Base-by-base conservation (phyloP, 2,329 filamentous ascomycete species). In the Cladobotryum mycophilum region DNA sequence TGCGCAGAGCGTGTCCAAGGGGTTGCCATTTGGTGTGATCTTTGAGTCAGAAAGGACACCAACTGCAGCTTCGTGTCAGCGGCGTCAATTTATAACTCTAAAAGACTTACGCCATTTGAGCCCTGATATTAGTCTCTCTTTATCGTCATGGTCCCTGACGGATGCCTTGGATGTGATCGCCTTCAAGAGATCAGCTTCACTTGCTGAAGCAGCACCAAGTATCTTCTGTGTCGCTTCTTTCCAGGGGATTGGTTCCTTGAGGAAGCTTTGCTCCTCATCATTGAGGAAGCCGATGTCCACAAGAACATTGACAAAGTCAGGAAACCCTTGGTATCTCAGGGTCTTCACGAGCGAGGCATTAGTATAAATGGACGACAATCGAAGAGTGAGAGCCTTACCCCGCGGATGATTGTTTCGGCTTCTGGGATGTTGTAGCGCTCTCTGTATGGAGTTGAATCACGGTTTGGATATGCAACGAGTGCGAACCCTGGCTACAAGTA, bases 371-470 rank as follows among this genome's bases (percentile, higher is more conserved):
- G n/a, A n/a, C n/a, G n/a, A n/a, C n/a, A n/a, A 97, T 58, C 92
- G 79, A 35, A 96, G 80, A 30, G 90, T 95, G 34, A n/a, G n/a
- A n/a, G n/a, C n/a, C n/a, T n/a, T n/a, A n/a, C n/a, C n/a, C 47
- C 47, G 47, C 89, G 81, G 67, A 96, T 76, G 62, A 96, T 82
- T 47, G 88, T 96, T 70, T 95, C 87, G 13, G 89, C 89, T 75
- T 97, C 92, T 47, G 91, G 90, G 64, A 96, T 96, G 70, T 82
- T 73, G 80, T 96, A 96, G n/a, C n/a, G n/a, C n/a, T n/a, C n/a
- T n/a, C n/a, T n/a, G n/a, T n/a, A n/a, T n/a, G n/a, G n/a, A n/a
- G n/a, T n/a, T n/a, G n/a, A n/a, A n/a, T n/a, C n/a, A n/a, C n/a
- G n/a, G n/a, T n/a, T n/a, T n/a, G n/a, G n/a, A n/a, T n/a, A n/a